Conservation (phyloP, 2,329 filamentous ascomycete species). For the Claviceps capensis region DNA sequence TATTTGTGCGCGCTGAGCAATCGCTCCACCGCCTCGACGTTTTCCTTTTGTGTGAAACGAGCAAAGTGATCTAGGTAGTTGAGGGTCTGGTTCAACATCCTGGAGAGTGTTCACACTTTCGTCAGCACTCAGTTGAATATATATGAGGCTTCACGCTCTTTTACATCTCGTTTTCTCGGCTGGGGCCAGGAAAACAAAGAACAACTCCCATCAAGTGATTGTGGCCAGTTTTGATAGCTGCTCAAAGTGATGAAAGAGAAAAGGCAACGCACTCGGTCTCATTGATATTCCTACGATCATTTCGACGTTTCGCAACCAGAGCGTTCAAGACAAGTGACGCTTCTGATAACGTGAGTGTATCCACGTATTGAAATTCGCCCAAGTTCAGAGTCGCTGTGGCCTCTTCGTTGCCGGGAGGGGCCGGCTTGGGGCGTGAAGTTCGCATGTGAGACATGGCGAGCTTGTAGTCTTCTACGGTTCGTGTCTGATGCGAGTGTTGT, state of each 20-base stretch:
- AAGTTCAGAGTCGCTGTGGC: slow-evolving; percentile 69
- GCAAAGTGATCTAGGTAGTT: slow-evolving; percentile 92
- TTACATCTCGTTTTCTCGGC: neutral
- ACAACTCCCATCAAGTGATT: neutral
- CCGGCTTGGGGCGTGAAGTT: slow-evolving; percentile 54
- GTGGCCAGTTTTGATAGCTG: neutral
- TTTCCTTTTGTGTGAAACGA: slow-evolving; percentile 89
- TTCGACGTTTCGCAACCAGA: slow-evolving; percentile 65
- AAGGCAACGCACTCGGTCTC: slow-evolving; percentile 57
- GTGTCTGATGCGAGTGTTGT: neutral
- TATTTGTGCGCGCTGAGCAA: slow-evolving; percentile 67
- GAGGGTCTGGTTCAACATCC: slow-evolving; percentile 73
- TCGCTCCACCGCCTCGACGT: slow-evolving; percentile 85
- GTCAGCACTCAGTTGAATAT: slow-evolving; percentile 4
- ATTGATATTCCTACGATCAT: slow-evolving; percentile 68
- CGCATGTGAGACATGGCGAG: slow-evolving; percentile 22
- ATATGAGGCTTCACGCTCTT: neutral
- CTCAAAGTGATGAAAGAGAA: neutral
- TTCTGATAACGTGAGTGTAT: slow-evolving; percentile 84
- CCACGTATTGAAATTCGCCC: slow-evolving; percentile 85
- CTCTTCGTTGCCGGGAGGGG: slow-evolving; percentile 71
- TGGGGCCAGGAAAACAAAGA: neutral
- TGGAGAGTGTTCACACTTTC: slow-evolving; percentile 15
- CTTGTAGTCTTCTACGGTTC: neutral
- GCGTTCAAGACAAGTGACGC: slow-evolving; percentile 85